phyloP scores from a whole-genome alignment of 768 basidiomycete genomes.

The Pleurotus eryngii region DNA sequence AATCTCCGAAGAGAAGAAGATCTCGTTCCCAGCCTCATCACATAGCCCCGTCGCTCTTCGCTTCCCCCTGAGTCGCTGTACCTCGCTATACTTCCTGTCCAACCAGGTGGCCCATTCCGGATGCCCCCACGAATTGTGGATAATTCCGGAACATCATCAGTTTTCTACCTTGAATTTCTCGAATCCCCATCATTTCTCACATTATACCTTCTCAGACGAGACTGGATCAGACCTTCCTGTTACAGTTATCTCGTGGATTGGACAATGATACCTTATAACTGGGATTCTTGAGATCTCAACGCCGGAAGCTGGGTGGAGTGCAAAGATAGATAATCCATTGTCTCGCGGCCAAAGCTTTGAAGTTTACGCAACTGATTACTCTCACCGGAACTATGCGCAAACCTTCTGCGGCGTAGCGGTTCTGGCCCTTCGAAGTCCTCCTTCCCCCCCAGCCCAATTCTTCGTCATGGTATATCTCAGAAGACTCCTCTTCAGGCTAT shows the following conservation, averaged over 20 bases:
- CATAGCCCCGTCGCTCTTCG: neutral
- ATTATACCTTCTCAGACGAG: conserved; percentile 17
- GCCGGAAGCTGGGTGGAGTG: no score
- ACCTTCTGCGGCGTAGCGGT: neutral
- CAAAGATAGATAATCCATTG: no score
- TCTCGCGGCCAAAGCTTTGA: no score
- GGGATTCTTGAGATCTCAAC: neutral
- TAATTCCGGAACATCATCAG: conserved; percentile 1
- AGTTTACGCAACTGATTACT: no score
- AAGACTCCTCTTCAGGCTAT: no score
- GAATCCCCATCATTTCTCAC: conserved; percentile 2
- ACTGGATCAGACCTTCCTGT: conserved; percentile 30
- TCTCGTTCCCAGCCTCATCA: neutral
- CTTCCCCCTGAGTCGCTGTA: conserved; percentile 1
- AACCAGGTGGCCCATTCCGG: neutral
- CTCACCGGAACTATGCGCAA: no score
- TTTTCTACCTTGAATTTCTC: conserved; percentile 1
- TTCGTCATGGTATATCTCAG: neutral
- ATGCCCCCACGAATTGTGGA: neutral
- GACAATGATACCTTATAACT: neutral
- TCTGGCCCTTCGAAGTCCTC: neutral
- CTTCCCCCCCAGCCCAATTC: neutral
- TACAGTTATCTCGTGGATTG: neutral
- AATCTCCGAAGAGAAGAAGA: conserved; percentile 2
- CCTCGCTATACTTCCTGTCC: neutral